Conservation (phyloP, 2,329 filamentous ascomycete genomes). For the Venturia effusa region DNA sequence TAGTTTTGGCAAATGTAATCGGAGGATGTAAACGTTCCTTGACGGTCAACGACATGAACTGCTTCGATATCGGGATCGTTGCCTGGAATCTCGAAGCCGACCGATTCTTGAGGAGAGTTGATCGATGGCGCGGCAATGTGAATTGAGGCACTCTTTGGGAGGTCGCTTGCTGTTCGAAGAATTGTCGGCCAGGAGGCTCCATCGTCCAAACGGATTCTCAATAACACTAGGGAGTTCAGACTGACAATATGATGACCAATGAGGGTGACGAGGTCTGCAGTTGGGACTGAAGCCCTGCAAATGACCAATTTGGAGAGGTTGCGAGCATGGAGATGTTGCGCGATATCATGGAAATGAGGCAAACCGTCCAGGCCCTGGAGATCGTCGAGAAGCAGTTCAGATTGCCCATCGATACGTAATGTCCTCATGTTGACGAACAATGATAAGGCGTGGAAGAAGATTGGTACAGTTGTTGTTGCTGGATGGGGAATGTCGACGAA, state of each 20-base stretch:
- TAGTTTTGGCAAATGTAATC: neutral
- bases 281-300: neutral
- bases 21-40: neutral
- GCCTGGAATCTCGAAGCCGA: neutral
- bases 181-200: neutral
- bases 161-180: neutral
- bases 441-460: neutral
- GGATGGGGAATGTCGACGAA: neutral
- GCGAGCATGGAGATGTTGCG: neutral
- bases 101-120: neutral
- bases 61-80: neutral
- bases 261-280: neutral
- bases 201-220: neutral
- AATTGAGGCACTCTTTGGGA: neutral
- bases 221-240: neutral
- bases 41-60: neutral
- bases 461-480: neutral
- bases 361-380: neutral
- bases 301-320: neutral
- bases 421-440: neutral
- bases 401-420: neutral
- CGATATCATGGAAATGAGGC: neutral
- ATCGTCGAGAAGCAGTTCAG: neutral
- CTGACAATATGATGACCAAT: neutral
- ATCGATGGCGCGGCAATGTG: neutral